Evolutionary conservation across 2,329 filamentous ascomycete species (phyloP), one percentile per base, ranked within the genome.

Genomic region (Fusarium torulosum): DNA sequence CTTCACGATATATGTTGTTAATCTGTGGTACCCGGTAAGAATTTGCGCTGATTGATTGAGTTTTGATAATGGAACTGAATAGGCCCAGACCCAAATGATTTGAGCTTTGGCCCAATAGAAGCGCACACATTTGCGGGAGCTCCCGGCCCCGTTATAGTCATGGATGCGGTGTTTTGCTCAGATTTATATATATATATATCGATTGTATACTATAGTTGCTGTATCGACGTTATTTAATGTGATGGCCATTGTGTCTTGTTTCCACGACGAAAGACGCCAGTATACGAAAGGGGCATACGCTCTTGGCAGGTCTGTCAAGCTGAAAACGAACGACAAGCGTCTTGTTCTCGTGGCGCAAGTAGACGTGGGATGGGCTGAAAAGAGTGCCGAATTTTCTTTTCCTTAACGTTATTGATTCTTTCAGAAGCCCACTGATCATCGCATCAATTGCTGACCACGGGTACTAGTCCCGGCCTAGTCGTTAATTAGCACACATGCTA

Each of bases 391-490:
- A 56, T 44, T 49, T 33, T 45, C 46, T 35, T 58, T 19, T 53
- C 54, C 37, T 53, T 25, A 25, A 25, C 25, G 25, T 25, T 59
- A 35, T 59, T 47, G 37, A 44, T 53, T 62, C 49, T 44, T 60
- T 35, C 29, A 35, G 35, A 44, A 14, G 58, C n/a, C 44, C 52
- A 44, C 61, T 58, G 65, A 69, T 68, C 66, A 63, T 58, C 66
- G 23, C 65, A 49, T 52, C 65, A 63, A 68, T 54, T 49, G 52
- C 65, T 68, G 61, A 69, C 65, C 21, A 43, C 47, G 42, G 55
- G 19, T 53, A 44, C 65, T 62, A 58, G 65, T 45, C 35, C 64
- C 54, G 57, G 33, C 40, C 37, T 69, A 69, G 61, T 33, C 21
- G 40, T 53, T 37, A 40, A 25, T 62, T 67, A 66, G 55, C 43